phyloP scores from a whole-genome alignment of 345 rosid genomes.

The Gossypium anomalum region DNA sequence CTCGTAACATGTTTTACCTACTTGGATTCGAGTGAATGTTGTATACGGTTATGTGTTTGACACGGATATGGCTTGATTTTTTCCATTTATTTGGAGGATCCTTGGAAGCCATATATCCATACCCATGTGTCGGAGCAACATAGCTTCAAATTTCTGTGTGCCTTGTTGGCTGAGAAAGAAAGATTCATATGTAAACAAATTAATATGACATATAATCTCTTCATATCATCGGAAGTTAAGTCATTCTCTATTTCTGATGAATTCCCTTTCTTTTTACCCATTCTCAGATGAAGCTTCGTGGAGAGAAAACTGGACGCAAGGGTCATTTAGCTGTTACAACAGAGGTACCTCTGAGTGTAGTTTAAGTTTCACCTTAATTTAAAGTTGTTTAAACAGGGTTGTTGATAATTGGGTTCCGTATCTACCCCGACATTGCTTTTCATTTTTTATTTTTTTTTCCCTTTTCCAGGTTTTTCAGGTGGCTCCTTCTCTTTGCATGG shows the following conservation, averaged over 20 bases:
- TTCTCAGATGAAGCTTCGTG: constrained; percentile 77
- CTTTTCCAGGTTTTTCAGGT: constrained; percentile 77
- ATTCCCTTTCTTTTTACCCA: neutral
- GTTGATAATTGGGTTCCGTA: neutral
- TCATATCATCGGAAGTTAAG: constrained; percentile 3
- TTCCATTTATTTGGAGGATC: neutral
- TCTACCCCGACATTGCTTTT: neutral
- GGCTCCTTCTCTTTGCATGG: constrained; percentile 98
- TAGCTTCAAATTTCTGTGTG: neutral
- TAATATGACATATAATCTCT: neutral
- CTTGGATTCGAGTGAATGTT: neutral
- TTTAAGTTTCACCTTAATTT: neutral
- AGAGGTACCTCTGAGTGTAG: constrained; percentile 43
- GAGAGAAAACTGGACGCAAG: constrained; percentile 96
- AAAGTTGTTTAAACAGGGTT: neutral
- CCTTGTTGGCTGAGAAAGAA: neutral
- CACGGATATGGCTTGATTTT: neutral
- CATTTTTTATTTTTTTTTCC: neutral
- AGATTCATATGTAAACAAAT: constrained; percentile 1
- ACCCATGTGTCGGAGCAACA: neutral
- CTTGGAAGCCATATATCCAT: neutral
- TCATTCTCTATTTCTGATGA: constrained; percentile 1
- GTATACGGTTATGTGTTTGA: neutral
- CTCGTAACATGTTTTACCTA: neutral
- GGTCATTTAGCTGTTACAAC: constrained; percentile 95